These are phyloP conservation scores for Fonsecaea pedrosoi DNA, from an alignment of 2,329 filamentous ascomycete genomes.

Conservation along the genomic window DNA sequence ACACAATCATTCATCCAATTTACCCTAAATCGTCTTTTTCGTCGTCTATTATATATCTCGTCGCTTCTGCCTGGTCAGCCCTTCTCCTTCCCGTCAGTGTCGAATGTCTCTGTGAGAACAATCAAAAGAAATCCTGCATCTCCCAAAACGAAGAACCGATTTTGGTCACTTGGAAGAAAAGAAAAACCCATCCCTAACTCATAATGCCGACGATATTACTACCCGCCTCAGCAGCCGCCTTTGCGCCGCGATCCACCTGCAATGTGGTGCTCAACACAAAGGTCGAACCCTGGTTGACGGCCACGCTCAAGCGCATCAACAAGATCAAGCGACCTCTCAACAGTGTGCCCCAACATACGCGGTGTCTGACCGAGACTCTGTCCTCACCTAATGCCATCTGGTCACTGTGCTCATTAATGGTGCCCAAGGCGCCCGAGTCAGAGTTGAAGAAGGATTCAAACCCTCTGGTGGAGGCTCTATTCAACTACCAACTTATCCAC, in stretches of 20 bases:
- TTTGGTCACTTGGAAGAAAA: slow-evolving; percentile 7
- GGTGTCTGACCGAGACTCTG: slow-evolving; percentile 92
- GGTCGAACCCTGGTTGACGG: slow-evolving; percentile 91
- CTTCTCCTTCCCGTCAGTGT: slow-evolving; percentile 46
- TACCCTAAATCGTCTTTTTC: slow-evolving; percentile 41
- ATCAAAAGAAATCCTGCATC: slow-evolving; percentile 7
- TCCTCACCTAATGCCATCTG: slow-evolving; percentile 91
- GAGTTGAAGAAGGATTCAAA: slow-evolving; percentile 83
- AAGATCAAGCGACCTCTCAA: slow-evolving; percentile 95
- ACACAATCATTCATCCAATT: slow-evolving; percentile 23
- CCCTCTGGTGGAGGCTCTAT: slow-evolving; percentile 82
- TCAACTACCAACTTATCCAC: slow-evolving; percentile 92
- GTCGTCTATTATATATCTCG: slow-evolving; percentile 46
- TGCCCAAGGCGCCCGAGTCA: slow-evolving; percentile 84
- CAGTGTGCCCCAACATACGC: slow-evolving; percentile 92
- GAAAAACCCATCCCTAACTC: slow-evolving; percentile 31
- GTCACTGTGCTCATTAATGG: slow-evolving; percentile 91
- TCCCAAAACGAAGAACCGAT: neutral
- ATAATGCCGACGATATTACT: slow-evolving; percentile 91
- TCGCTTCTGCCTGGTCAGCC: slow-evolving; percentile 51
- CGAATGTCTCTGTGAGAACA: slow-evolving; percentile 37
- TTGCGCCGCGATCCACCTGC: slow-evolving; percentile 90
- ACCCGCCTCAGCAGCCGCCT: slow-evolving; percentile 93
- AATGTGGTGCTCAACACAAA: slow-evolving; percentile 93
- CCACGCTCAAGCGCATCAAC: slow-evolving; percentile 96